Percentiles rank a stretch among this genome's conserved stretches.
Evolutionary conservation across 805 yeast species (phyloP).

Genomic region (Candida hungchunana): DNA sequence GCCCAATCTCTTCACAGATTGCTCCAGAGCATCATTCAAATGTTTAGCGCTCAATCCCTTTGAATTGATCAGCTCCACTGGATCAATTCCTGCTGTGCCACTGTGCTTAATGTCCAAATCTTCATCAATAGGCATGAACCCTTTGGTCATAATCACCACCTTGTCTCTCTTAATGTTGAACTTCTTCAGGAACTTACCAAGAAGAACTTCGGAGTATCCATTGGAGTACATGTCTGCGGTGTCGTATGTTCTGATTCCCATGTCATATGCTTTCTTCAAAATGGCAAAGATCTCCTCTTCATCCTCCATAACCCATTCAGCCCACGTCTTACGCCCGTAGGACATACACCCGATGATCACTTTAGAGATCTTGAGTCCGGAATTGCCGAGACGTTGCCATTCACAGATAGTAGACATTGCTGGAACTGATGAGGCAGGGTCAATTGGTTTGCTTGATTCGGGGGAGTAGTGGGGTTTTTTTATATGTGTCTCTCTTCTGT

Average conservation of each 20-base stretch:
- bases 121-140: slow-evolving; percentile 16
- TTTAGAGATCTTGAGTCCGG: slow-evolving; percentile 47
- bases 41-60: slow-evolving; percentile 42
- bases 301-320: slow-evolving; percentile 43
- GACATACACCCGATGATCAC: slow-evolving; percentile 54
- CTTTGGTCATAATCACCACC: slow-evolving; percentile 52
- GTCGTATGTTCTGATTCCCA: slow-evolving; percentile 45
- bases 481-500: too few relatives aligned
- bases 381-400: slow-evolving; percentile 32
- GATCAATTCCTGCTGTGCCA: neutral
- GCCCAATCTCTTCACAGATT: slow-evolving; percentile 38
- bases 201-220: slow-evolving; percentile 42
- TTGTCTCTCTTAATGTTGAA: slow-evolving; percentile 49
- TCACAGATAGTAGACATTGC: slow-evolving; percentile 2
- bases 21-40: slow-evolving; percentile 39
- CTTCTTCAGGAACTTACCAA: slow-evolving; percentile 51
- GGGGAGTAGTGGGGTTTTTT: too few relatives aligned
- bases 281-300: slow-evolving; percentile 42
- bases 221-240: slow-evolving; percentile 48
- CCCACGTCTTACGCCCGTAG: slow-evolving; percentile 41
- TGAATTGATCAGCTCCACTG: slow-evolving; percentile 25
- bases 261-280: slow-evolving; percentile 43
- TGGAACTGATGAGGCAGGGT: neutral
- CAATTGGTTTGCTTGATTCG: too few relatives aligned
- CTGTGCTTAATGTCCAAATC: slow-evolving; percentile 10